Evolutionary conservation across 1,284 basidiomycete species (phyloP).

Genomic region (Trametes polyzona): DNA sequence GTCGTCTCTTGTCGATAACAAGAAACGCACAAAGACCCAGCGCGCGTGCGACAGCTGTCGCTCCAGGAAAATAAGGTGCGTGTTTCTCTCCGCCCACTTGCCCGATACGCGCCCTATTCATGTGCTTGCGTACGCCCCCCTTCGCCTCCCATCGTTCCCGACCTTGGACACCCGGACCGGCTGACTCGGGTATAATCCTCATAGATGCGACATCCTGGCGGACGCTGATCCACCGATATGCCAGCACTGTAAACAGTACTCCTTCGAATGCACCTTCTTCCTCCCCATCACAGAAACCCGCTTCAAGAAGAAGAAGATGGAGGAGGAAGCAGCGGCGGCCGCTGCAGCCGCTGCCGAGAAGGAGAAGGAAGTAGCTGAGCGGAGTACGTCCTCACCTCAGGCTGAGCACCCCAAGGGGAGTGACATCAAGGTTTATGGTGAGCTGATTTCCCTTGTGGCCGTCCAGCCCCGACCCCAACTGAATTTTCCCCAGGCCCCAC

Average conservation of each 20-base stretch:
- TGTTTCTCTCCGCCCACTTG: slow-evolving; percentile 23
- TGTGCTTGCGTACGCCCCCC: slow-evolving; percentile 15
- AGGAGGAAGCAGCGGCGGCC: slow-evolving; percentile 60
- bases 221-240: slow-evolving; percentile 79
- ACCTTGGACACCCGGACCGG: slow-evolving; percentile 26
- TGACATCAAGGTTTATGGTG: slow-evolving; percentile 67
- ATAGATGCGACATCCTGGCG: slow-evolving; percentile 76
- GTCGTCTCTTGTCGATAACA: slow-evolving; percentile 51
- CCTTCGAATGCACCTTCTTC: slow-evolving; percentile 95
- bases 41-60: slow-evolving; percentile 92
- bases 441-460: slow-evolving; percentile 32
- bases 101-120: slow-evolving; percentile 33
- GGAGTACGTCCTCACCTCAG: slow-evolving; percentile 37
- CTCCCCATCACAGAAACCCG: slow-evolving; percentile 97
- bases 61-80: slow-evolving; percentile 87
- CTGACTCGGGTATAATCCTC: slow-evolving; percentile 30
- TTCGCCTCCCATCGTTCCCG: slow-evolving; percentile 21
- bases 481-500: slow-evolving; percentile 73
- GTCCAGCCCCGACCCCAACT: slow-evolving; percentile 16
- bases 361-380: slow-evolving; percentile 46
- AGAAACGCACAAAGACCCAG: slow-evolving; percentile 90
- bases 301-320: slow-evolving; percentile 92
- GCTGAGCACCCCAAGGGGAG: slow-evolving; percentile 30
- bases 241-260: slow-evolving; percentile 88
- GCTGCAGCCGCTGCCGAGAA: slow-evolving; percentile 31